Evolutionary conservation across 1,284 basidiomycete genomes (phyloP).

Genomic region (Tilletia setariae): DNA sequence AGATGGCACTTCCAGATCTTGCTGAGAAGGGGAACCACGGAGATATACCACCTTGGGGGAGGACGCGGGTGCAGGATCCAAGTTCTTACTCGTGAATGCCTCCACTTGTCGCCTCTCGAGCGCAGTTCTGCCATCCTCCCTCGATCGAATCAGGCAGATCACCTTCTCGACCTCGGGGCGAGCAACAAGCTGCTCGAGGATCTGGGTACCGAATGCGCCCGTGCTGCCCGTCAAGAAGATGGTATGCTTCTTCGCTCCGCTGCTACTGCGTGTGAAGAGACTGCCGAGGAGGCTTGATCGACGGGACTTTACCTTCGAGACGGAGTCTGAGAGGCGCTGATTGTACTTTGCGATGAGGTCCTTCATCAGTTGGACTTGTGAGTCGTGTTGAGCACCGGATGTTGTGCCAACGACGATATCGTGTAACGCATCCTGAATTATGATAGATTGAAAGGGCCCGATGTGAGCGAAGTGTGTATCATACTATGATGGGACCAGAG

Average conservation of each 20-base stretch:
- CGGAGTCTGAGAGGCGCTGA: background rate
- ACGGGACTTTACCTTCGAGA: background rate
- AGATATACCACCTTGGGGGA: background rate
- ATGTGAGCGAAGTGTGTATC: no score
- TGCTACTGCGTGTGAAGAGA: background rate
- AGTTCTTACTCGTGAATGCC: background rate
- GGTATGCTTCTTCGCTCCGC: background rate
- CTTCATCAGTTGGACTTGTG: background rate
- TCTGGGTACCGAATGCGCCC: background rate
- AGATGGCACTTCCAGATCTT: background rate
- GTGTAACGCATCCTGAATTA: background rate
- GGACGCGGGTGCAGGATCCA: background rate
- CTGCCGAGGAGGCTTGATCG: background rate
- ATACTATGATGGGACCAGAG: background rate
- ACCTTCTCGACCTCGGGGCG: background rate
- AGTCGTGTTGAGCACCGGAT: background rate
- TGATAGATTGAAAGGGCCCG: background rate
- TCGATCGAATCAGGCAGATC: conserved; percentile 5
- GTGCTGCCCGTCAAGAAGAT: conserved; percentile 10
- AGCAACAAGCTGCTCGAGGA: conserved; percentile 2
- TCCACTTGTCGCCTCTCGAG: background rate
- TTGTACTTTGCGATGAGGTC: background rate
- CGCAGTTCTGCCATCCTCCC: background rate
- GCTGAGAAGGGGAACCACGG: background rate
- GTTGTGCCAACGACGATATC: background rate